These are phyloP conservation scores for Lactarius sp. DNA, from an alignment of 768 basidiomycete species.

Conservation along the genomic window DNA sequence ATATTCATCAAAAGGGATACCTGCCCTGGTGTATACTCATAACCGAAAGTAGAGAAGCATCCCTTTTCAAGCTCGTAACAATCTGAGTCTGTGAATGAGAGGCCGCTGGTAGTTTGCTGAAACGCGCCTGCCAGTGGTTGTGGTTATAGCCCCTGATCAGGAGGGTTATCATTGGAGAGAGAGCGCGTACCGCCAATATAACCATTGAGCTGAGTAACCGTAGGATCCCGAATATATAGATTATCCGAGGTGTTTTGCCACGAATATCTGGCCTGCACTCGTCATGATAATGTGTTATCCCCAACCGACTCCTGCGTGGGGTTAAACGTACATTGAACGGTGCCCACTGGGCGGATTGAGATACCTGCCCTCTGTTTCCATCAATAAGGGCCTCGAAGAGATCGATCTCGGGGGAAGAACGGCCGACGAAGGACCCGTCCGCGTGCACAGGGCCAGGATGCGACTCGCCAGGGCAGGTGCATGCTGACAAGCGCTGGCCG, in stretches of 20 bases:
- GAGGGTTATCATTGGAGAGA: neutral
- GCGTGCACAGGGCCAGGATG: constrained; percentile 81
- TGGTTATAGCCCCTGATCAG: neutral
- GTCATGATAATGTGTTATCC: neutral
- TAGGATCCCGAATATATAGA: constrained; percentile 50
- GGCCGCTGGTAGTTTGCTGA: constrained; percentile 77
- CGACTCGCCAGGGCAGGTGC: constrained; percentile 80
- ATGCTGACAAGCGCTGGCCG: constrained; percentile 80
- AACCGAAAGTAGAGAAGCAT: constrained; percentile 75
- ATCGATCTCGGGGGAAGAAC: constrained; percentile 87
- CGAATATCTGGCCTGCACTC: constrained; percentile 63
- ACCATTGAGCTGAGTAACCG: constrained; percentile 52
- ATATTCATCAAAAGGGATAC: constrained; percentile 41
- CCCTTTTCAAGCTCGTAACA: constrained; percentile 62
- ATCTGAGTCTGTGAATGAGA: constrained; percentile 58
- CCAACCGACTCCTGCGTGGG: neutral
- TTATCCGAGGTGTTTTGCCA: constrained; percentile 63
- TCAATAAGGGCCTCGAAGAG: constrained; percentile 78
- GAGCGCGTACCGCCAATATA: constrained; percentile 53
- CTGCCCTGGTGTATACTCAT: constrained; percentile 63
- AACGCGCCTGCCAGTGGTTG: constrained; percentile 29
- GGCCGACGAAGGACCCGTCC: constrained; percentile 73
- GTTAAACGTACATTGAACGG: constrained; percentile 34
- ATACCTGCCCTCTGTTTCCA: constrained; percentile 53
- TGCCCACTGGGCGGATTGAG: constrained; percentile 82